Percentiles rank a stretch among this genome's conserved stretches.
These are phyloP conservation scores for Acmispon strigosus DNA, from an alignment of 306 rosid genomes.

Conservation along the genomic window DNA sequence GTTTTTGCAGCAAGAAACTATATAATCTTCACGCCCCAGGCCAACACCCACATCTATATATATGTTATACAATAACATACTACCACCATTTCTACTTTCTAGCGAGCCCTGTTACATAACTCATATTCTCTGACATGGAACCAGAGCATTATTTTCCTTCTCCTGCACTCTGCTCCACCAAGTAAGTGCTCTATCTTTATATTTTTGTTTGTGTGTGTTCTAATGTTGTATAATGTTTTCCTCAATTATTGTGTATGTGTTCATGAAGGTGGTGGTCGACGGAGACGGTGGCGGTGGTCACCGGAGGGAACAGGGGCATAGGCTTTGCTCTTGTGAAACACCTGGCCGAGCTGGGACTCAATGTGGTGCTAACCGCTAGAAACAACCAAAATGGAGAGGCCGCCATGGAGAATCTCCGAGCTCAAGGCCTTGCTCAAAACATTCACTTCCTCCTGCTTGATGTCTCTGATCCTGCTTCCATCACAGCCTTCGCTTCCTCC, in stretches of 20 bases:
- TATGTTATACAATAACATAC: neutral
- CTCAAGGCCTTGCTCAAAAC: slow-evolving; percentile 29
- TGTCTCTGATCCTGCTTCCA: slow-evolving; percentile 62
- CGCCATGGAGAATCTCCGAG: slow-evolving; percentile 36
- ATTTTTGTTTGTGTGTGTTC: too few species aligned
- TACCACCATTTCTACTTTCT: neutral
- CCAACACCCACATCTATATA: neutral
- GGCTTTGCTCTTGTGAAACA: slow-evolving; percentile 71
- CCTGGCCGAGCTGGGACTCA: slow-evolving; percentile 58
- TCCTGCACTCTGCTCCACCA: slow-evolving; percentile 16
- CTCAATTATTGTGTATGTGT: neutral
- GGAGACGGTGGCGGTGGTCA: slow-evolving; percentile 74
- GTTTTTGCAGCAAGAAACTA: too few species aligned
- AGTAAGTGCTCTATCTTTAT: neutral
- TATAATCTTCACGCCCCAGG: neutral
- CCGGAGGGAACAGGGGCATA: slow-evolving; percentile 85
- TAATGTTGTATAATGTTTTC: neutral
- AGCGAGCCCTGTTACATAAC: neutral
- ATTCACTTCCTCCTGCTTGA: slow-evolving; percentile 52
- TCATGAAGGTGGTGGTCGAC: slow-evolving; percentile 77
- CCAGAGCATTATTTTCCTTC: slow-evolving; percentile 29
- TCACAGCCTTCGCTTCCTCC: slow-evolving; percentile 41
- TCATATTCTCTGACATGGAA: slow-evolving; percentile 15
- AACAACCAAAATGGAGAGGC: slow-evolving; percentile 46
- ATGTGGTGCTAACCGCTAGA: slow-evolving; percentile 67